Evolutionary conservation across 345 rosid species (phyloP), one percentile per base, ranked within the genome.

Genomic region (Syzygium jambos): DNA sequence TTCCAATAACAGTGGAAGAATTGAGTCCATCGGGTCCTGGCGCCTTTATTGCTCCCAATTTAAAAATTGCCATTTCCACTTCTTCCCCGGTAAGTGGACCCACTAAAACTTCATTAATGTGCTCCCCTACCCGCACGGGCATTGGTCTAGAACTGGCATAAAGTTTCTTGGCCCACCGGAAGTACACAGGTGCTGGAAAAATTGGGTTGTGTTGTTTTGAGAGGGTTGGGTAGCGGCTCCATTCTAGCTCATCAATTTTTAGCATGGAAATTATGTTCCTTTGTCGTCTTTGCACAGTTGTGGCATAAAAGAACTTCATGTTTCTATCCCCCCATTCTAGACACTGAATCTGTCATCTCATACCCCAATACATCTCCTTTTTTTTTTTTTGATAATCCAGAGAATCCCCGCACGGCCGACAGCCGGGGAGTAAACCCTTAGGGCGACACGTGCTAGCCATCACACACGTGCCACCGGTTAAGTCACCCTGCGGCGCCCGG

Each of bases 21-120:
- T 55, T 55, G 59, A 55, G 27, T 55, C 12, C 0, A 0, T 55
- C 0, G 27, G 0, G 59, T 55, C 59, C 0, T 22, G 0, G 5
- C 22, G 59, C 59, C 59, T 55, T 55, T 55, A 11, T 55, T 0
- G 1, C 59, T 55, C 59, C 59, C 5, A 55, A 55, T 0, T 55
- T 0, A 22, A 55, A 55, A 0, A 0, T 1, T 55, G 12, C 1
- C 9, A 11, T 55, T 55, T 55, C 59, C 59, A 55, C 59, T 55
- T 55, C 59, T 55, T 22, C 2, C 27, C 9, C 0, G 0, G 2
- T 55, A 22, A 55, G 0, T 55, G 0, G 27, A 22, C 59, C 59
- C 2, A 55, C 59, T 55, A 55, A 22, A 10, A 21, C 59, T 55
- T 55, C 27, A 55, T 55, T 22, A 23, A 55, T 55, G 23, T 22